A percentile compares a stretch with the other conserved stretches of the same genome.
phyloP scores from a whole-genome alignment of 225 moss, liverwort and hornwort species.

The Polytrichum formosum region DNA sequence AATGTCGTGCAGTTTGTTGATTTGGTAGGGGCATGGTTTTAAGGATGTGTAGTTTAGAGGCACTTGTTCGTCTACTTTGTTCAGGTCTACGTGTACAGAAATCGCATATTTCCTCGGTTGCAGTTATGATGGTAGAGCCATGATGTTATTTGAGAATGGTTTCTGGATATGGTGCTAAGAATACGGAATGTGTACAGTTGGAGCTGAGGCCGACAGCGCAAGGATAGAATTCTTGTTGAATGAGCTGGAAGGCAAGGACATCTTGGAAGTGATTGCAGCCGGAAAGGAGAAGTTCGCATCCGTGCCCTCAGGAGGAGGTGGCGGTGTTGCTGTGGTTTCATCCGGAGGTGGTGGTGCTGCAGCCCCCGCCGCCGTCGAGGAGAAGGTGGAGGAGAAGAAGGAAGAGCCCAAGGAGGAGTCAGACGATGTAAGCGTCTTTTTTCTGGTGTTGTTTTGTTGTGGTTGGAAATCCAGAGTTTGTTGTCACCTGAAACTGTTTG shows the following conservation, averaged over 20 bases:
- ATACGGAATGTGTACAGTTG: slow-evolving; percentile 32
- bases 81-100: too few relatives aligned
- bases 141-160: not conserved
- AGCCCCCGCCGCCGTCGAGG: slow-evolving; percentile 35
- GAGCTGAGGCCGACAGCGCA: slow-evolving; percentile 52
- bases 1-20: too few relatives aligned
- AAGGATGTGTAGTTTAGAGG: too few relatives aligned
- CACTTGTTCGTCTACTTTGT: too few relatives aligned
- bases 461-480: too few relatives aligned
- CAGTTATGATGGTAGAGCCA: too few relatives aligned
- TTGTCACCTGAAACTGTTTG: too few relatives aligned
- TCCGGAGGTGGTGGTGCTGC: slow-evolving; percentile 39
- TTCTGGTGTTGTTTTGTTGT: not conserved
- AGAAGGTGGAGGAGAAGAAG: slow-evolving; percentile 57
- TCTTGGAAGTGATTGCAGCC: slow-evolving; percentile 72
- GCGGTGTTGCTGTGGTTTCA: slow-evolving; percentile 34
- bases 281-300: slow-evolving; percentile 83
- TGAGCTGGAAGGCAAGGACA: slow-evolving; percentile 72
- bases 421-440: slow-evolving; percentile 52
- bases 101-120: not conserved
- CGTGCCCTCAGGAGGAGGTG: slow-evolving; percentile 72
- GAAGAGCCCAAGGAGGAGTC: slow-evolving; percentile 78
- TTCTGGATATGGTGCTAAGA: not conserved
- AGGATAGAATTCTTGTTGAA: slow-evolving; percentile 53
- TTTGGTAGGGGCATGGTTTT: too few relatives aligned